Conservation (phyloP, 352 stramenopile species). For the Phytophthora constricta region DNA sequence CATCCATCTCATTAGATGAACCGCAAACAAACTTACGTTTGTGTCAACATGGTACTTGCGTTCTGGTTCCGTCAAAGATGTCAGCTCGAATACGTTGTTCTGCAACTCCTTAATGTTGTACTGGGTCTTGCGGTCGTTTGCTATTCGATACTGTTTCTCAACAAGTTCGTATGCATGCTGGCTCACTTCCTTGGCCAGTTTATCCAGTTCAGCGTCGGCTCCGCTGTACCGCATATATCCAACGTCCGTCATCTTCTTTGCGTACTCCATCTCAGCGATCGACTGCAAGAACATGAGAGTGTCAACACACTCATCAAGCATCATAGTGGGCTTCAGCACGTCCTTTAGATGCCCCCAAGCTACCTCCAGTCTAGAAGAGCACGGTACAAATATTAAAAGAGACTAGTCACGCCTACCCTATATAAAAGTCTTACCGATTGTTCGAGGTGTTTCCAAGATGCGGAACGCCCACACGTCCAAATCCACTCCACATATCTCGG, state of each 20-base stretch:
- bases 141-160: conserved; percentile 3
- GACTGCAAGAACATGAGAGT: background rate
- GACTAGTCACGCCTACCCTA: no score
- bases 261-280: background rate
- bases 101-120: background rate
- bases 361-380: background rate
- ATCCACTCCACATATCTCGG: no score
- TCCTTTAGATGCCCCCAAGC: background rate
- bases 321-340: background rate
- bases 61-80: background rate
- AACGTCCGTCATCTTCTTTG: background rate
- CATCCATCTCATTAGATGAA: background rate
- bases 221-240: background rate
- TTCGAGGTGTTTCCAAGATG: no score
- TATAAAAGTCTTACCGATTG: no score
- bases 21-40: no score
- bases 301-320: background rate
- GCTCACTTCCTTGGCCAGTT: background rate
- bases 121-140: background rate
- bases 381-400: background rate
- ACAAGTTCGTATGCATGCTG: background rate
- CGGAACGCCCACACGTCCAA: no score
- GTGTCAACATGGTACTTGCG: conserved; percentile 14
- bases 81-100: background rate
- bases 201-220: background rate